Percentiles rank a stretch among this genome's conserved stretches.
These are phyloP conservation scores for Crotalaria pallida DNA, from an alignment of 306 rosid species.

Conservation along the genomic window DNA sequence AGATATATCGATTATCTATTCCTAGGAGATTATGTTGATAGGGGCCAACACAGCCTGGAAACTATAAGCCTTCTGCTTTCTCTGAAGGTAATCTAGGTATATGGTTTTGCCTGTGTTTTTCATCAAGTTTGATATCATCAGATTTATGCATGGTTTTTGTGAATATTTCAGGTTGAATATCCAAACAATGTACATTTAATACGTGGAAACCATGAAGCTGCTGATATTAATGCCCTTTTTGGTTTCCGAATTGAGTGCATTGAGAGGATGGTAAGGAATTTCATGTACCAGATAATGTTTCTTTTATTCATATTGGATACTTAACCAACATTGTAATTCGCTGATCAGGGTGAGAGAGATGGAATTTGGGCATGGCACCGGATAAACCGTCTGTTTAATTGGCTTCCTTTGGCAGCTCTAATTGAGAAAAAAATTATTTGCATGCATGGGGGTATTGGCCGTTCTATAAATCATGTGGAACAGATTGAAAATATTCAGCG, in stretches of 20 bases:
- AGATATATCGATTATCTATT: constrained; percentile 97
- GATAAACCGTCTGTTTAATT: constrained; percentile 84
- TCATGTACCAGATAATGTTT: neutral
- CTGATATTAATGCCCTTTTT: constrained; percentile 97
- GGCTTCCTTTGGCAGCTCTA: constrained; percentile 96
- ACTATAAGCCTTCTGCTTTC: constrained; percentile 88
- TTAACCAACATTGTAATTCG: constrained; percentile 28
- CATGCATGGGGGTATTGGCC: constrained; percentile 98
- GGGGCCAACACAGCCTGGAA: constrained; percentile 99
- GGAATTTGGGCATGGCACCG: constrained; percentile 99
- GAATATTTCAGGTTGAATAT: constrained; percentile 81
- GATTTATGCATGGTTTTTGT: neutral
- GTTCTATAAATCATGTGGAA: constrained; percentile 90
- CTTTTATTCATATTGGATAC: constrained; percentile 15
- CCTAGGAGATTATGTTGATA: constrained; percentile 97
- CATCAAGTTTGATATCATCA: constrained; percentile 16
- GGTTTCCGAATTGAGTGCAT: constrained; percentile 98
- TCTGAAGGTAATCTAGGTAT: constrained; percentile 57
- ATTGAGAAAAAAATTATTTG: constrained; percentile 95
- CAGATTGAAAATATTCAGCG: constrained; percentile 94
- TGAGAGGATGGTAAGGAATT: constrained; percentile 75
- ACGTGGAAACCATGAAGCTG: constrained; percentile 99
- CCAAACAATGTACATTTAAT: constrained; percentile 82
- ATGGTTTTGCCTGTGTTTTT: constrained; percentile 6
- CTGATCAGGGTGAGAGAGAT: constrained; percentile 86